Conservation (phyloP, 148 eudicot genomes). For the Silene conica region DNA sequence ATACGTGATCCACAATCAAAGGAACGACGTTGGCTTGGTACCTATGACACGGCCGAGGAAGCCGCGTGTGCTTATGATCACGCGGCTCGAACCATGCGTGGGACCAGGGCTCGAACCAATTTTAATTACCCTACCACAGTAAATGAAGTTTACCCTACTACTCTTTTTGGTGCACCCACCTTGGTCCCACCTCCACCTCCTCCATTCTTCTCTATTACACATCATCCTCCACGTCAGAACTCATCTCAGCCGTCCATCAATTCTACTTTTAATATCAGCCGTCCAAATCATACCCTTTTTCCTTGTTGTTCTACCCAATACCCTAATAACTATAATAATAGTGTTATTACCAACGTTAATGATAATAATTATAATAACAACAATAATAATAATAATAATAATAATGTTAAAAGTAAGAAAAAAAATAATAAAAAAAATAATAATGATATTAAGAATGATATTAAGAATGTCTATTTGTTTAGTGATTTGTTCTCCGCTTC, state of each 20-base stretch:
- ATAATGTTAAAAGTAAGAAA: no score
- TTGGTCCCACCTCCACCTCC: constrained; percentile 13
- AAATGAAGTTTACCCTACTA: neutral
- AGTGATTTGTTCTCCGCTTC: constrained; percentile 18
- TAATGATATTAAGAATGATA: neutral
- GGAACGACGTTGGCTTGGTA: constrained; percentile 79
- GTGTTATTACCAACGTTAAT: no score
- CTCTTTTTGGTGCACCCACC: constrained; percentile 6
- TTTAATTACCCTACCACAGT: constrained; percentile 24
- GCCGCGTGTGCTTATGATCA: constrained; percentile 78
- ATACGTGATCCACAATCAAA: constrained; percentile 73
- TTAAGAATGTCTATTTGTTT: constrained; percentile 7
- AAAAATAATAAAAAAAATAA: no score
- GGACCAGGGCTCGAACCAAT: constrained; percentile 61
- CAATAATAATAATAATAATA: no score
- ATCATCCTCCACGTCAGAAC: constrained; percentile 4
- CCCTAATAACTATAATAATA: neutral
- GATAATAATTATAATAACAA: no score
- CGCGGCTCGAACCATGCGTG: constrained; percentile 81
- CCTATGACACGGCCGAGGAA: constrained; percentile 79
- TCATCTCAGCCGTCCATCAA: constrained; percentile 31
- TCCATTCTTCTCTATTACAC: constrained; percentile 7
- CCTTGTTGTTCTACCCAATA: constrained; percentile 11
- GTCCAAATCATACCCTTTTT: constrained; percentile 6
- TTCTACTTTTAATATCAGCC: constrained; percentile 7